These are phyloP conservation scores for Cynanchum wilfordii DNA, from an alignment of 257 asterid genomes.

Conservation along the genomic window DNA sequence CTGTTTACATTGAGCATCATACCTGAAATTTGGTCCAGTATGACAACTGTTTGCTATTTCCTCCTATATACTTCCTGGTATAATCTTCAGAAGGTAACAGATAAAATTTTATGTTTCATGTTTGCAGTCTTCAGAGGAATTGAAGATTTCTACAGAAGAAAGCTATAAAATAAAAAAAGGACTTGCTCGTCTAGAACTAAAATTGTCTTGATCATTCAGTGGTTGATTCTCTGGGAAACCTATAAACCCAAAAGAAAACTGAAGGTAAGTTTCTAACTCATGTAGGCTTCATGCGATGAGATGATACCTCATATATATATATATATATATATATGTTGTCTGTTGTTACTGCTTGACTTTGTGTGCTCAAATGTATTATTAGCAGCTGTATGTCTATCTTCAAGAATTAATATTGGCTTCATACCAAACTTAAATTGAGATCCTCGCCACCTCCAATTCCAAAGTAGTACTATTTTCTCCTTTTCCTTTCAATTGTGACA, in stretches of 20 bases:
- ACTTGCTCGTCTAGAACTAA: constrained; percentile 35
- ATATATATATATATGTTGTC: background rate
- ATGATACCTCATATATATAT: background rate
- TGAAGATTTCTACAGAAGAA: constrained; percentile 48
- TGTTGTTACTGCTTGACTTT: background rate
- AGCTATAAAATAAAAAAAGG: constrained; percentile 49
- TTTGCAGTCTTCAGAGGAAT: constrained; percentile 46
- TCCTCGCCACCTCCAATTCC: background rate
- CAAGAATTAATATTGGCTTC: background rate
- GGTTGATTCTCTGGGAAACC: constrained; percentile 10
- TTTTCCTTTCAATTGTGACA: background rate
- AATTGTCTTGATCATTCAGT: constrained; percentile 10
- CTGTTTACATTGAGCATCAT: background rate
- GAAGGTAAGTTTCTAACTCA: background rate
- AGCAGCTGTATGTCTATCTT: background rate
- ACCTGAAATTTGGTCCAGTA: background rate
- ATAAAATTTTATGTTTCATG: constrained; percentile 9
- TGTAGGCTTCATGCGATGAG: background rate
- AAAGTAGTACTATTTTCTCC: background rate
- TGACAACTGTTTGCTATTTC: background rate
- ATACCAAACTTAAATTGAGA: background rate
- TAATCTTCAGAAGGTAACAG: background rate
- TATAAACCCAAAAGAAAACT: constrained; percentile 18
- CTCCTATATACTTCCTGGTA: background rate
- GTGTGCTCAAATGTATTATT: too few species aligned